A percentile compares a stretch with the other conserved stretches of the same genome.
Conservation (phyloP, 2,329 filamentous ascomycete genomes). For the Phialocephala sp. region DNA sequence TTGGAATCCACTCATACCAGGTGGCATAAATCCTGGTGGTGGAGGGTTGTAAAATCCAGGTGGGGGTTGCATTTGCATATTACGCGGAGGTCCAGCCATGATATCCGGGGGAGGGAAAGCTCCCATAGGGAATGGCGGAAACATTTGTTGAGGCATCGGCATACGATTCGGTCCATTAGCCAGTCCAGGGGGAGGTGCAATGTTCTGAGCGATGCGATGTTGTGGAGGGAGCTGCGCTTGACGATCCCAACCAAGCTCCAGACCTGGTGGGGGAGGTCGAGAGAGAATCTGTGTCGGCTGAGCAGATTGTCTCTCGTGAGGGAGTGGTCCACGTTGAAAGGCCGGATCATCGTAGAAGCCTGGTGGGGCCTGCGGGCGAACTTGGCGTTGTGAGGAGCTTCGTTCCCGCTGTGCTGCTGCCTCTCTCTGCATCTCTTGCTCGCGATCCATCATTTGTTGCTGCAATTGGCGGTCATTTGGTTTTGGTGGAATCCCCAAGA, state of each 20-base stretch:
- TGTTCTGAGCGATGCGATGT: conserved; percentile 48
- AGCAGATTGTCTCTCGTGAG: conserved; percentile 38
- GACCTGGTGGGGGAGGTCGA: conserved; percentile 63
- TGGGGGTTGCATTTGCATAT: conserved; percentile 58
- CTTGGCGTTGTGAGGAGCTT: conserved; percentile 48
- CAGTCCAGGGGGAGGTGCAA: conserved; percentile 67
- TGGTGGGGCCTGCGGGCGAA: conserved; percentile 37
- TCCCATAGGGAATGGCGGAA: conserved; percentile 63
- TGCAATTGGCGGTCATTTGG: conserved; percentile 47
- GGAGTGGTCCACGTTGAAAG: conserved; percentile 37
- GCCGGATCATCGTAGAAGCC: conserved; percentile 42
- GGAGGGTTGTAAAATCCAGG: conserved; percentile 50
- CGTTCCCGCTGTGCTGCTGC: conserved; percentile 37
- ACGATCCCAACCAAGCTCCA: conserved; percentile 57
- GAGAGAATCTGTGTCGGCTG: conserved; percentile 70
- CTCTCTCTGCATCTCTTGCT: conserved; percentile 42
- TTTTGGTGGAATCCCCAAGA: conserved; percentile 49
- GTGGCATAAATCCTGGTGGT: conserved; percentile 57
- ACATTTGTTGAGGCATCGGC: conserved; percentile 61
- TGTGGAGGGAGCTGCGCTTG: conserved; percentile 35
- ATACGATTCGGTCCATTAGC: conserved; percentile 48
- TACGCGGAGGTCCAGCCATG: conserved; percentile 45
- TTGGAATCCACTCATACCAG: conserved; percentile 61
- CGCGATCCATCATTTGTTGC: conserved; percentile 53
- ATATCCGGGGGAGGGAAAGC: conserved; percentile 54